Evolutionary conservation across 176 grass and related monocot species (phyloP), one percentile per base, ranked within the genome.

Genomic region (Paspalum notatum): DNA sequence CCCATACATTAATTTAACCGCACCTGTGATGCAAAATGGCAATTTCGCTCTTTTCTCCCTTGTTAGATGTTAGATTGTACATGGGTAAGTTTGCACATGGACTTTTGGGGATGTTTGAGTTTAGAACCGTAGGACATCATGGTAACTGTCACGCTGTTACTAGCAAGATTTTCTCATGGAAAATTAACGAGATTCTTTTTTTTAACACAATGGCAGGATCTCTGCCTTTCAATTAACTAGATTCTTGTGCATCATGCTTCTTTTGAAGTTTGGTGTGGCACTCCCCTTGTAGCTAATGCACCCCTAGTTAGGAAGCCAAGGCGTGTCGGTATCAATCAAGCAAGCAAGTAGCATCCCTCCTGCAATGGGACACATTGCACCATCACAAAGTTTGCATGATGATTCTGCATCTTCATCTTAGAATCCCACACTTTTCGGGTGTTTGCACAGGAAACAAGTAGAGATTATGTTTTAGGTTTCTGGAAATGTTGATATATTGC

Each of bases 341-440:
- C 45, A 68, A 45, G 62, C 7, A 48, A 62, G 57, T 75, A 7
- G 24, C 4, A 80, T 85, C 46, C 75, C 56, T 41, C 25, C 40
- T 76, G 82, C 82, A 18, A 42, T n/a, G 5, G 21, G 71, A 62
- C 64, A 47, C 64, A 47, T 2, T 80, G 49, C 68, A 50, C 62
- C 54, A 71, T 84, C 87, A 89, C 82, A 76, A 85, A 71, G 48
- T 32, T 70, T 21, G 83, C 71, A 89, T 80, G 82, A 89, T 54
- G 71, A 56, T 20, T 54, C 71, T 54, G 22, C 40, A 32, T 83
- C 15, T 66, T n/a, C 71, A 67, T 55, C 60, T 37, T 5, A 14
- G 56, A 62, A 74, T 74, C 48, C 70, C 70, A 80, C 70, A 69
- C 76, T 18, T 75, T 89, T 75, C 69, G 62, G 63, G 54, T 84